Evolutionary conservation across 495 filamentous ascomycete species (phyloP).

Genomic region (Elaphomyces granulatus): DNA sequence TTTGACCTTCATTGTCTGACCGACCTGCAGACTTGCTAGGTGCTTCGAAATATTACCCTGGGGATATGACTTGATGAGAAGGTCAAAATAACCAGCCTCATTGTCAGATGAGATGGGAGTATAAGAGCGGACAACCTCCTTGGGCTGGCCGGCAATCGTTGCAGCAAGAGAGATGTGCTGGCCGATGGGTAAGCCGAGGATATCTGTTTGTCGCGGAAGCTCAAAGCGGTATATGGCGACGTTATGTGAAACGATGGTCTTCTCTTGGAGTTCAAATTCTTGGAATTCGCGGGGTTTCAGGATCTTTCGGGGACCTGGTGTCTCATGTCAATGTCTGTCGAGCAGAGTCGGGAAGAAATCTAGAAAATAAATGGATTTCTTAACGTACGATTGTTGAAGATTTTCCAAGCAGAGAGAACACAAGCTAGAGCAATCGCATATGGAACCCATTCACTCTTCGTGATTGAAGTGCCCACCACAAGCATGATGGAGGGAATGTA

Average conservation of each 20-base stretch:
- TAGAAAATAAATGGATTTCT: conserved; percentile 1
- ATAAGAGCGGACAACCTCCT: conserved; percentile 91
- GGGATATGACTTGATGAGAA: conserved; percentile 94
- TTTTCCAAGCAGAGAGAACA: conserved; percentile 47
- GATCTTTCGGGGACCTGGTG: conserved; percentile 55
- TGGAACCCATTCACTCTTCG: conserved; percentile 64
- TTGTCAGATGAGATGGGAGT: conserved; percentile 91
- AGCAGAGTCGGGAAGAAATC: conserved; percentile 1
- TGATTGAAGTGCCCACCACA: conserved; percentile 56
- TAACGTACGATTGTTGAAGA: conserved; percentile 27
- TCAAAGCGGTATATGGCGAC: conserved; percentile 93
- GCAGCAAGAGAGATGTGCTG: conserved; percentile 96
- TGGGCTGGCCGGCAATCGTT: conserved; percentile 54
- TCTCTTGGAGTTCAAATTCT: conserved; percentile 77
- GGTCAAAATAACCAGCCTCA: conserved; percentile 86
- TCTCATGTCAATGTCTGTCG: conserved; percentile 8
- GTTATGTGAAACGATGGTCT: conserved; percentile 89
- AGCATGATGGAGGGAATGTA: conserved; percentile 78
- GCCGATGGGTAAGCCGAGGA: conserved; percentile 92
- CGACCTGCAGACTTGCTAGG: conserved; percentile 65
- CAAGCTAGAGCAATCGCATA: conserved; percentile 53
- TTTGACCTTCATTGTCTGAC: conserved; percentile 73
- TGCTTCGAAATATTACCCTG: conserved; percentile 92
- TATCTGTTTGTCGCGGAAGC: conserved; percentile 58
- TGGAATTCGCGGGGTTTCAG: conserved; percentile 82